These are phyloP conservation scores for Canariomyces notabilis DNA, from an alignment of 2,329 filamentous ascomycete genomes.

Conservation along the genomic window DNA sequence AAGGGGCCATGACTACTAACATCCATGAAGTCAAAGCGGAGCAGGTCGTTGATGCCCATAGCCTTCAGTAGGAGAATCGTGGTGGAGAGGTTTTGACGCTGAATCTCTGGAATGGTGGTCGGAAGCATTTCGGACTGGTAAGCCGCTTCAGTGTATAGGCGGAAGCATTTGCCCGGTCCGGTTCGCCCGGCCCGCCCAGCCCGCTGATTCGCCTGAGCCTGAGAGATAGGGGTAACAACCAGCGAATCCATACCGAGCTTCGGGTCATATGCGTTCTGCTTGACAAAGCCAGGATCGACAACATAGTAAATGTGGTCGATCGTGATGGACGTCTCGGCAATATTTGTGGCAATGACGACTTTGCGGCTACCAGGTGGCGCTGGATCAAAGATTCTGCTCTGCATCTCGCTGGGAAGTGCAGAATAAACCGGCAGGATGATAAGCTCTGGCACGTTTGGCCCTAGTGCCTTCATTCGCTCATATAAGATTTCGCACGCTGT, in stretches of 20 bases:
- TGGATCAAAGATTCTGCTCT: conserved; percentile 90
- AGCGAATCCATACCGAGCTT: conserved; percentile 97
- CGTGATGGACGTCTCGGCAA: conserved; percentile 95
- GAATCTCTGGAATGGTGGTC: conserved; percentile 93
- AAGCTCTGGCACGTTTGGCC: conserved; percentile 83
- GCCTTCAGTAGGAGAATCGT: conserved; percentile 98
- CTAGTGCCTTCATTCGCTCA: conserved; percentile 94
- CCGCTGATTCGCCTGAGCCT: conserved; percentile 92
- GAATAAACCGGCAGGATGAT: conserved; percentile 96
- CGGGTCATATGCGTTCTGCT: conserved; percentile 94
- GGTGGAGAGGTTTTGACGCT: conserved; percentile 84
- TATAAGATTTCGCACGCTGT: conserved; percentile 87
- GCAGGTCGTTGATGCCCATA: conserved; percentile 96
- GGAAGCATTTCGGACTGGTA: conserved; percentile 97
- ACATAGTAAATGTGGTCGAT: conserved; percentile 98
- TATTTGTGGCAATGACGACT: conserved; percentile 96
- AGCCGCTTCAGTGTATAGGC: conserved; percentile 89
- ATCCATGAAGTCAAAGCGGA: conserved; percentile 99
- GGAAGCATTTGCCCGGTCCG: conserved; percentile 92
- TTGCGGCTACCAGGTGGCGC: conserved; percentile 81
- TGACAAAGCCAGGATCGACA: conserved; percentile 94
- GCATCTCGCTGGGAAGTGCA: conserved; percentile 86
- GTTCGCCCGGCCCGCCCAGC: conserved; percentile 90
- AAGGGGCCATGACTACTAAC: conserved; percentile 6
- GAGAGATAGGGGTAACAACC: conserved; percentile 91